Conservation (phyloP, 305 asterid genomes). For the Fraxinus albicans region DNA sequence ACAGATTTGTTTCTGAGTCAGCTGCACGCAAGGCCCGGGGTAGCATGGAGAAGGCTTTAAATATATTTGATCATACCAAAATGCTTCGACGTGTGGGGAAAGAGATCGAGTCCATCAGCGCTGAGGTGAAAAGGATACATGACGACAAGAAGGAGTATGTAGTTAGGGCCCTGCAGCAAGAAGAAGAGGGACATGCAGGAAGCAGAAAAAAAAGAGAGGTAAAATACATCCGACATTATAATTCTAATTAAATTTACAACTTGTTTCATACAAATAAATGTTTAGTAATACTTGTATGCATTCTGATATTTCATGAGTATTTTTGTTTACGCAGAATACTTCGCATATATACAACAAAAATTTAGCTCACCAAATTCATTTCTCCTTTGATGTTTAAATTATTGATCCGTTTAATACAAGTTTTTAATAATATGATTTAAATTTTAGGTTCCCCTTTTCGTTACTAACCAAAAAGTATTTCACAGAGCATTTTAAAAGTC, state of each 20-base stretch:
- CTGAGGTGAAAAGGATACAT: conserved; percentile 25
- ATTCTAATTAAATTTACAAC: neutral
- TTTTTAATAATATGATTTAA: neutral
- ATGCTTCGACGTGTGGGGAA: conserved; percentile 18
- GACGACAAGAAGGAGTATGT: conserved; percentile 27
- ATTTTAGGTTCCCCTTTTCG: neutral
- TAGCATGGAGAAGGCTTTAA: conserved; percentile 23
- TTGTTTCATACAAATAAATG: too few species aligned
- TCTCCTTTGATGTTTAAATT: too few species aligned
- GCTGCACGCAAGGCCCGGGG: conserved; percentile 31
- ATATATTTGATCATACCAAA: neutral
- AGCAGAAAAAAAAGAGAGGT: conserved; percentile 16
- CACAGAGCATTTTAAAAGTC: neutral
- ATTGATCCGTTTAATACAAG: too few species aligned
- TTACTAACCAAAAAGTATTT: too few species aligned
- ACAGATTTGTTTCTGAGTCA: conserved; percentile 38
- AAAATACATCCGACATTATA: too few species aligned
- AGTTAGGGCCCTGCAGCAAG: conserved; percentile 22
- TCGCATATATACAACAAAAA: neutral
- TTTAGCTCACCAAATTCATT: too few species aligned
- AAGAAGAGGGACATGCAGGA: conserved; percentile 26
- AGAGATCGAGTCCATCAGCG: conserved; percentile 26
- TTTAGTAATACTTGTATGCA: too few species aligned
- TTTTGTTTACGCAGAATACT: neutral
- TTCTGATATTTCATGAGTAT: neutral